A percentile compares a stretch with the other conserved stretches of the same genome.
phyloP scores from a whole-genome alignment of 169 alveolate species.

The Plasmodium sp. region DNA sequence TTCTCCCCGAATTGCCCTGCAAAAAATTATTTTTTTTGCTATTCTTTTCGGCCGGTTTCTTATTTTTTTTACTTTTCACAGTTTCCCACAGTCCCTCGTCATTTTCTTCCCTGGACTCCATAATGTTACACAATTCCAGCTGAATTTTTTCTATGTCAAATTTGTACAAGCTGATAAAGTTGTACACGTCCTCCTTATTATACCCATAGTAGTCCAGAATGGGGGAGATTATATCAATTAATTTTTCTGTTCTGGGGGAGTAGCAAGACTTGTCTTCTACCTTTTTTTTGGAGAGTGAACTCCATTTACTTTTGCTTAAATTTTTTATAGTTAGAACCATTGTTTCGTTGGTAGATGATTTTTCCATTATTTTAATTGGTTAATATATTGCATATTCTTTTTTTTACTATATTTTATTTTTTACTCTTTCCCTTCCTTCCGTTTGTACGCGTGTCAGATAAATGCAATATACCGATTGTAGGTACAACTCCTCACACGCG shows the following conservation, averaged over 20 bases:
- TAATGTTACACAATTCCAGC: constrained; percentile 55
- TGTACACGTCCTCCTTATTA: constrained; percentile 64
- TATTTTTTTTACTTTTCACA: constrained; percentile 62
- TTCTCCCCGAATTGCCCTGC: constrained; percentile 15
- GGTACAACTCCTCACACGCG: not conserved
- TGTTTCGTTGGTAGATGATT: constrained; percentile 56
- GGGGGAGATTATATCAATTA: constrained; percentile 67
- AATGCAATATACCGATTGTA: not conserved
- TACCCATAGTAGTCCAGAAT: constrained; percentile 73
- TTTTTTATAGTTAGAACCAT: constrained; percentile 59
- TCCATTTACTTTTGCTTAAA: constrained; percentile 60
- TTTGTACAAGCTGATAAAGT: constrained; percentile 59
- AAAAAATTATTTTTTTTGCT: constrained; percentile 20
- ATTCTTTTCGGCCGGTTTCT: constrained; percentile 38
- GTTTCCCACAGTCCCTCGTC: constrained; percentile 64
- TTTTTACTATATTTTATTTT: not conserved
- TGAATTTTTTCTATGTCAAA: constrained; percentile 71
- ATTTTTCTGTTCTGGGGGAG: constrained; percentile 73
- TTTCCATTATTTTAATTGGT: constrained; percentile 42
- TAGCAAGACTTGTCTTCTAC: constrained; percentile 61
- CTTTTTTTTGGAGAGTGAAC: constrained; percentile 67
- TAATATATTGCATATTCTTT: constrained; percentile 58
- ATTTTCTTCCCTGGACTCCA: constrained; percentile 73
- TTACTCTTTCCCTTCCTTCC: not conserved
- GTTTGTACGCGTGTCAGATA: not conserved